Base-by-base conservation (phyloP, 2,329 filamentous ascomycete species). In the Beauveria sp. region DNA sequence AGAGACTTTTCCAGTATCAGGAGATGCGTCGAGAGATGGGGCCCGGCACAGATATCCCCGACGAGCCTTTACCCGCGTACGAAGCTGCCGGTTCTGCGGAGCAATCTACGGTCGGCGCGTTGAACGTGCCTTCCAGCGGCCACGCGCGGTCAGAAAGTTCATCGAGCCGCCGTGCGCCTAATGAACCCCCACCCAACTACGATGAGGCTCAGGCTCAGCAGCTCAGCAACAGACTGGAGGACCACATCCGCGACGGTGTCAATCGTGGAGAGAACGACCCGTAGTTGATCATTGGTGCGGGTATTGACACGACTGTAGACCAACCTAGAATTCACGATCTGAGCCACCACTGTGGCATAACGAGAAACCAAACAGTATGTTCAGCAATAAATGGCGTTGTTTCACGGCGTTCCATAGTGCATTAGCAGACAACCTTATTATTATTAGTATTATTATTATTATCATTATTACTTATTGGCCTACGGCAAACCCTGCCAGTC, bases 61-160 rank as follows among this genome's bases (percentile, higher is more conserved):
- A 96, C 59, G 93, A 97, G 66, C 89, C 96, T 65, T 77, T 97
- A 57, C 94, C 93, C 9, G 90, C 90, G 28, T 97, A 97, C 71
- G 89, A 93, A 70, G 86, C 86, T 34, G 71, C 79, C 61, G 69
- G 73, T 46, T 66, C 67, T 60, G 64, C 72, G 65, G 53, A 64
- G 48, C 63, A 73, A 63, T 66, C 71, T 66, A 59, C 70, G 64
- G 61, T 70, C 57, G 60, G 66, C 61, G 59, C 66, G 34, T 26
- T 68, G 43, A 50, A 47, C 7, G 61, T 63, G 30, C 61, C 69
- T 6, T 64, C 69, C 37, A 64, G 70, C 14, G 63, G 65, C 22
- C 69, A 68, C 48, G 67, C 69, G 61, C 70, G 70, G 24, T 72
- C 75, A 46, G 72, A 72, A 44, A 76, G 73, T 62, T 67, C 71